Percentiles rank a stretch among this genome's conserved stretches.
phyloP scores from a whole-genome alignment of 345 rosid genomes.

The Euphorbia pulcherrima region DNA sequence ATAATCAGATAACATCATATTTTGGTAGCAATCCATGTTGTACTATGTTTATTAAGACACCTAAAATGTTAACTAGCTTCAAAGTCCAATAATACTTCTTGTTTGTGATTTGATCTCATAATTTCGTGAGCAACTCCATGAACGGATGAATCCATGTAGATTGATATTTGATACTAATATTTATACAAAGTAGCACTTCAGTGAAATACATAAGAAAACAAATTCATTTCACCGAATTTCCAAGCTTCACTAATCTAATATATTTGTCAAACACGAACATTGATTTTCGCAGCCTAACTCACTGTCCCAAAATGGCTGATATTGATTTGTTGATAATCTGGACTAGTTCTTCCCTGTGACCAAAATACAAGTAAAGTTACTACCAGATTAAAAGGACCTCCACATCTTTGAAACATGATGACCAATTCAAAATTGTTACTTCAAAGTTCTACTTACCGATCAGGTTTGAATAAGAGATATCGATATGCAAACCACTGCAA shows the following conservation, averaged over 20 bases:
- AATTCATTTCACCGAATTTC: too few species aligned
- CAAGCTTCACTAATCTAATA: not conserved
- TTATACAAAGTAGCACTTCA: too few species aligned
- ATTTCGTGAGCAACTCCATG: too few species aligned
- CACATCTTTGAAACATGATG: not conserved
- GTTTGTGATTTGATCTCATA: too few species aligned
- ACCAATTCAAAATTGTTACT: conserved; percentile 1
- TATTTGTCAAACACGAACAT: not conserved
- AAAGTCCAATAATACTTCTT: too few species aligned
- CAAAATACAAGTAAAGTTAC: not conserved
- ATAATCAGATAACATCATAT: too few species aligned
- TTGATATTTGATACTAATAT: too few species aligned
- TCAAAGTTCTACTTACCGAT: conserved; percentile 49
- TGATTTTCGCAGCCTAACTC: conserved; percentile 20
- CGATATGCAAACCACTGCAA: conserved; percentile 90
- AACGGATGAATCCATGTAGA: too few species aligned
- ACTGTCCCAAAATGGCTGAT: conserved; percentile 63
- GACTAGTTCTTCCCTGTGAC: conserved; percentile 65
- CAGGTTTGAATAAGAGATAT: conserved; percentile 87
- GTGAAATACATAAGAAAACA: too few species aligned
- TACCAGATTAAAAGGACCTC: not conserved
- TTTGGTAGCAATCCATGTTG: too few species aligned
- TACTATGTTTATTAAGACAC: too few species aligned
- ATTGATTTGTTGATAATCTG: conserved; percentile 57
- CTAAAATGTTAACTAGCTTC: too few species aligned